Evolutionary conservation across 352 stramenopile genomes (phyloP).

Genomic region (Phytophthora pistaciae): DNA sequence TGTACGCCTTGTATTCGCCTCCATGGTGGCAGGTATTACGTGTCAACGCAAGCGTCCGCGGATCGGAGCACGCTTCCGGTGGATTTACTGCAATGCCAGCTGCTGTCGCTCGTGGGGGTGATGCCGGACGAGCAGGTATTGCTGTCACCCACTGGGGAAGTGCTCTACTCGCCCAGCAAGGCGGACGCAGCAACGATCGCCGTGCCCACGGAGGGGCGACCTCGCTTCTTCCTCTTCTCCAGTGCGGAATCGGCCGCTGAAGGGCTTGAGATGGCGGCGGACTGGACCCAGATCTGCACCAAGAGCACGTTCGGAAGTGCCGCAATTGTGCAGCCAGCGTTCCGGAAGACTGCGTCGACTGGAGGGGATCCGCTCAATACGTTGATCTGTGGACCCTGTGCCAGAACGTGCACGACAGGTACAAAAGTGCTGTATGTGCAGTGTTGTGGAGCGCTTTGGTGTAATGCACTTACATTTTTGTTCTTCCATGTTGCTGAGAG

Average conservation of each 20-base stretch:
- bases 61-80: slow-evolving; percentile 43
- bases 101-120: slow-evolving; percentile 74
- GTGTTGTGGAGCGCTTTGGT: too few species aligned
- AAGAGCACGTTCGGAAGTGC: slow-evolving; percentile 63
- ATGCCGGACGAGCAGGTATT: slow-evolving; percentile 66
- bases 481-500: neutral
- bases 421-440: neutral
- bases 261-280: slow-evolving; percentile 28
- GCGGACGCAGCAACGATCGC: slow-evolving; percentile 23
- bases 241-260: slow-evolving; percentile 6
- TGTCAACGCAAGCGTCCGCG: slow-evolving; percentile 34
- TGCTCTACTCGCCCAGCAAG: slow-evolving; percentile 43
- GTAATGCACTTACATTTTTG: neutral
- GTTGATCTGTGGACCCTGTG: slow-evolving; percentile 73
- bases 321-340: slow-evolving; percentile 64
- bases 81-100: slow-evolving; percentile 75
- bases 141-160: slow-evolving; percentile 50
- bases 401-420: slow-evolving; percentile 73
- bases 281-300: slow-evolving; percentile 75
- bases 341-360: slow-evolving; percentile 28
- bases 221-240: slow-evolving; percentile 57
- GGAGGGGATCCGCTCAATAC: slow-evolving; percentile 9
- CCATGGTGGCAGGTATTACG: slow-evolving; percentile 43
- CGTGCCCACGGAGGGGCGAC: slow-evolving; percentile 9
- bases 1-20: neutral